These are phyloP conservation scores for Starmerella sp. DNA, from an alignment of 805 yeast genomes.

Conservation along the genomic window DNA sequence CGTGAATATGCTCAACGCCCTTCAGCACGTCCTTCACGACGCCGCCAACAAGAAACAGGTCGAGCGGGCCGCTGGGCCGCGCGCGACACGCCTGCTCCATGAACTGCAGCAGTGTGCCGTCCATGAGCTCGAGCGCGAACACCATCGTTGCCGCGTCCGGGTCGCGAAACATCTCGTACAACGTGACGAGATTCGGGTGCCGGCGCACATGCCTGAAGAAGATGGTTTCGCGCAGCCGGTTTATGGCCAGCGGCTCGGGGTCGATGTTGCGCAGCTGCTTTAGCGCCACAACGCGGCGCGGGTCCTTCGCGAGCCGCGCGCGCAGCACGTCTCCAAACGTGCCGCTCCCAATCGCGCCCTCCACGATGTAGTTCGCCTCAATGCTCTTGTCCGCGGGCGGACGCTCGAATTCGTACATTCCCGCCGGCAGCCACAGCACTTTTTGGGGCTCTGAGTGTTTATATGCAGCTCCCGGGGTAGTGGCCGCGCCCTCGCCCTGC, in stretches of 20 bases:
- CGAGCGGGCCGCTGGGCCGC: neutral
- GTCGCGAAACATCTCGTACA: conserved; percentile 74
- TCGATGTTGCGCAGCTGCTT: conserved; percentile 57
- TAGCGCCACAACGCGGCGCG: conserved; percentile 50
- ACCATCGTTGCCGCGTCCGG: conserved; percentile 46
- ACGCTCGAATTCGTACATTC: neutral
- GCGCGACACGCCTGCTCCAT: conserved; percentile 28
- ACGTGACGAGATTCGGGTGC: conserved; percentile 60
- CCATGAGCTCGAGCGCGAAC: conserved; percentile 83
- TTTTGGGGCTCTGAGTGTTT: neutral
- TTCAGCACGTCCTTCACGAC: conserved; percentile 34
- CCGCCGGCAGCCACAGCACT: neutral
- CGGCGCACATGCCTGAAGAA: conserved; percentile 44
- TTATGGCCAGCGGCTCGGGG: conserved; percentile 37
- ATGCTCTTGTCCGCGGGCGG: neutral
- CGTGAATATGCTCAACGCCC: conserved; percentile 76
- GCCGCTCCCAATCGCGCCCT: conserved; percentile 18
- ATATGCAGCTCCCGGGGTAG: neutral
- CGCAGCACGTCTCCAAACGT: conserved; percentile 27
- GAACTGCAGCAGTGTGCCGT: conserved; percentile 66
- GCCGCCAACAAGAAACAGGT: neutral
- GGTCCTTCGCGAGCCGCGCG: conserved; percentile 13
- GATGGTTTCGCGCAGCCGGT: conserved; percentile 31
- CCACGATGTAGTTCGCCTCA: neutral
- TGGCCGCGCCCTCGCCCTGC: neutral